phyloP scores from a whole-genome alignment of 805 yeast genomes.

The Lipomyces japonicus region DNA sequence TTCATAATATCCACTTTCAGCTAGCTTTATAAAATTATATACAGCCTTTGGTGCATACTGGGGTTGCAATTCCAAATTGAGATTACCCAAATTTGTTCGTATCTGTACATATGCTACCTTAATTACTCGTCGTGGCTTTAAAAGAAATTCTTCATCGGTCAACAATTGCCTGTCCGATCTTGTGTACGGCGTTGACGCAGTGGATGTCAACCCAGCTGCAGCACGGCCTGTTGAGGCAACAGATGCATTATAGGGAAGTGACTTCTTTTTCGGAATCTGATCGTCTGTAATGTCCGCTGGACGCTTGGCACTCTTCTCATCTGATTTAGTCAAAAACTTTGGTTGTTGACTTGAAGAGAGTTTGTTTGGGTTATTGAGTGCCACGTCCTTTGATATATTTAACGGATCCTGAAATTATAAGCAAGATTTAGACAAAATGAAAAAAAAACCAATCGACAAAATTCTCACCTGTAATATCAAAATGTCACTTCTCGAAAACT shows the following conservation, averaged over 20 bases:
- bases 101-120: constrained; percentile 34
- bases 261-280: background rate
- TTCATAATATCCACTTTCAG: constrained; percentile 41
- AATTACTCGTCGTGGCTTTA: constrained; percentile 32
- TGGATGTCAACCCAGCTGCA: constrained; percentile 36
- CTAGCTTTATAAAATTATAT: constrained; percentile 47
- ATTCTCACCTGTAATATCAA: constrained; percentile 27
- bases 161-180: constrained; percentile 28
- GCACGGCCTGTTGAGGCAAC: constrained; percentile 31
- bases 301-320: background rate
- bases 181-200: constrained; percentile 34
- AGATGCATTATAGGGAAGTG: constrained; percentile 21
- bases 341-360: background rate
- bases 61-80: constrained; percentile 64
- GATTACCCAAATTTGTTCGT: constrained; percentile 34
- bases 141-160: constrained; percentile 32
- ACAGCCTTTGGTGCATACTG: constrained; percentile 55
- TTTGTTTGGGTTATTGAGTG: background rate
- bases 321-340: background rate
- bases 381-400: constrained; percentile 1
- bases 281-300: background rate
- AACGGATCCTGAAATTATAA: constrained; percentile 5
- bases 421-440: background rate
- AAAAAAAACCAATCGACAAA: too few species aligned
- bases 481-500: constrained; percentile 33